Evolutionary conservation across 768 basidiomycete genomes (phyloP).

Genomic region (Tulasnella calospora): DNA sequence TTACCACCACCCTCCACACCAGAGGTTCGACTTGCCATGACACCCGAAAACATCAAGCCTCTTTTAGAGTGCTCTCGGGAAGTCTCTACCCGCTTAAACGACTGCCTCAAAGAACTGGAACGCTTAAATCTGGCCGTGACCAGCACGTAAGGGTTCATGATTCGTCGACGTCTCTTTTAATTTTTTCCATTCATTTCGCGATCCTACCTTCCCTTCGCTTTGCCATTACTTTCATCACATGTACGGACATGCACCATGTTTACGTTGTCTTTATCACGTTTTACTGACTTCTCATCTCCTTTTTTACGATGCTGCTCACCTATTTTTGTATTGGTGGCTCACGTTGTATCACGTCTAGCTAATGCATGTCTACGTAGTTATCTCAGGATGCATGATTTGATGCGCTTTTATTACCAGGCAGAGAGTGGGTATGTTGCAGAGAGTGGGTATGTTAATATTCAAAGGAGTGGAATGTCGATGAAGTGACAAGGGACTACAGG

Average conservation of each 20-base stretch:
- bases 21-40: constrained; percentile 64
- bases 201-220: neutral
- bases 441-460: no score
- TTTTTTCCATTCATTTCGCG: neutral
- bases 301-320: neutral
- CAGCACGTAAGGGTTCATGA: neutral
- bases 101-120: constrained; percentile 66
- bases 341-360: constrained; percentile 7
- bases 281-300: neutral
- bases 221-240: neutral
- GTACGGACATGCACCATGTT: neutral
- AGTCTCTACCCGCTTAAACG: constrained; percentile 57
- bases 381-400: neutral
- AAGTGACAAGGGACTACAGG: neutral
- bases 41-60: constrained; percentile 82
- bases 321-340: neutral
- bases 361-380: constrained; percentile 6
- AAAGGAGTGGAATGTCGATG: neutral
- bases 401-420: neutral
- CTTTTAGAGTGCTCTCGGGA: constrained; percentile 75
- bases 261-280: neutral
- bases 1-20: constrained; percentile 28
- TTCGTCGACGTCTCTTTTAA: neutral
- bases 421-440: neutral
- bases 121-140: constrained; percentile 15